phyloP scores from a whole-genome alignment of 139 green algal genomes.

The Spirogloea muscicola region DNA sequence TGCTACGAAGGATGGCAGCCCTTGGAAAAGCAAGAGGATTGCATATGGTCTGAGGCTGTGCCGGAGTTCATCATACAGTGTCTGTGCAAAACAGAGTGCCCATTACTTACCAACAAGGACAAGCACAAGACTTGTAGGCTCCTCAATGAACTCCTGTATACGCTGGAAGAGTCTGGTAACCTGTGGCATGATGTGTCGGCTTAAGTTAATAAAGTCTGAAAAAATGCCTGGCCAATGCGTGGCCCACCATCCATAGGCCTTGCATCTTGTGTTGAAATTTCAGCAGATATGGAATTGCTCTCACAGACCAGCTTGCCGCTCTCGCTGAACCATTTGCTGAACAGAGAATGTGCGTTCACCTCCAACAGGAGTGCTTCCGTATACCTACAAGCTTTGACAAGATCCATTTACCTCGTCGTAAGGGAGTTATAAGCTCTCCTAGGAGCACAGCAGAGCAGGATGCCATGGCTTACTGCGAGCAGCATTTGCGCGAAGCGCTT shows the following conservation, averaged over 20 bases:
- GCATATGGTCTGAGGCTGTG: neutral
- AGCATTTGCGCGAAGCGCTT: neutral
- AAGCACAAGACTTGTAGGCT: slow-evolving; percentile 84
- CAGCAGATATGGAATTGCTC: neutral
- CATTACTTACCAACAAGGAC: slow-evolving; percentile 78
- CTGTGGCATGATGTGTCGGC: slow-evolving; percentile 14
- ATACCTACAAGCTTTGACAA: slow-evolving; percentile 61
- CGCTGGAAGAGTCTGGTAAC: slow-evolving; percentile 73
- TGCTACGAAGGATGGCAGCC: no score
- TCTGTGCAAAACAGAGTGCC: neutral
- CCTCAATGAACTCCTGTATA: slow-evolving; percentile 83
- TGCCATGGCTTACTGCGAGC: neutral
- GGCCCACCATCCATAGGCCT: neutral
- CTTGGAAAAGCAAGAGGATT: neutral
- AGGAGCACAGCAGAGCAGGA: neutral
- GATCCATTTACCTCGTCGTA: no score
- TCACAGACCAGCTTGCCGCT: slow-evolving; percentile 75
- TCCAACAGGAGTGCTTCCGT: slow-evolving; percentile 72
- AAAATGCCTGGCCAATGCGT: neutral
- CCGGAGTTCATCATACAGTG: neutral
- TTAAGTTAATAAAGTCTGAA: neutral
- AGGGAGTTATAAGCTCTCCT: neutral
- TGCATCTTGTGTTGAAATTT: neutral
- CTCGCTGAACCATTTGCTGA: slow-evolving; percentile 93
- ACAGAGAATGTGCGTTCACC: slow-evolving; percentile 94